A percentile compares a stretch with the other conserved stretches of the same genome.
These are phyloP conservation scores for Geoglossum cookeanum DNA, from an alignment of 2,329 filamentous ascomycete species.

Conservation along the genomic window DNA sequence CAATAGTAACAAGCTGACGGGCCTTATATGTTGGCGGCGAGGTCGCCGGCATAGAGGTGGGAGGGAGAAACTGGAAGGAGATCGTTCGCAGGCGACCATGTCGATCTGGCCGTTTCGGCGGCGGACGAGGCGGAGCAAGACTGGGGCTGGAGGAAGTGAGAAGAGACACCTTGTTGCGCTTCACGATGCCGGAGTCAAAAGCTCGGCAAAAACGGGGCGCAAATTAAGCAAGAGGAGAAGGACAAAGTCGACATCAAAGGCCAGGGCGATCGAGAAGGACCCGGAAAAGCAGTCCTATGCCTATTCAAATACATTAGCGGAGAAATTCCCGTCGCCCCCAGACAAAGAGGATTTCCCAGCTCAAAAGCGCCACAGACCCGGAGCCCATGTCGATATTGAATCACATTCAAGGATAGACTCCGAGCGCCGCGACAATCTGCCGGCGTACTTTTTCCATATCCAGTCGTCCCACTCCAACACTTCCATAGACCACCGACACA, in stretches of 20 bases:
- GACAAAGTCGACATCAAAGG: background rate
- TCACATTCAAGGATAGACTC: background rate
- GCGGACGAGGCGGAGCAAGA: conserved; percentile 26
- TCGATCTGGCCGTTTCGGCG: conserved; percentile 70
- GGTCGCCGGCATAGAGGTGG: conserved; percentile 2
- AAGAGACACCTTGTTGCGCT: background rate
- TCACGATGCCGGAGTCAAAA: background rate
- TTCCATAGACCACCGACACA: conserved; percentile 17
- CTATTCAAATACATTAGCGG: background rate
- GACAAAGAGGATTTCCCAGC: background rate
- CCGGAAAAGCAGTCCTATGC: background rate
- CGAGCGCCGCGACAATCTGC: background rate
- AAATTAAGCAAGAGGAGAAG: background rate
- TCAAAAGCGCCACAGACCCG: background rate
- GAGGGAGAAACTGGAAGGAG: conserved; percentile 1
- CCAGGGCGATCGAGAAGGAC: background rate
- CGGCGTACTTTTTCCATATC: conserved; percentile 4
- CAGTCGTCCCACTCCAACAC: conserved; percentile 18
- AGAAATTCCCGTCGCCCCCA: background rate
- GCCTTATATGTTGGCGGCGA: conserved; percentile 5
- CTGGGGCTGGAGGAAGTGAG: background rate
- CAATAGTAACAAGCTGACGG: conserved; percentile 2
- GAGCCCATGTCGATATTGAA: background rate
- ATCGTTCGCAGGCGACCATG: conserved; percentile 29
- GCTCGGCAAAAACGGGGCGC: background rate